These are phyloP conservation scores for Triticum turgidum DNA, from an alignment of 176 grass and related monocot genomes.

Conservation along the genomic window DNA sequence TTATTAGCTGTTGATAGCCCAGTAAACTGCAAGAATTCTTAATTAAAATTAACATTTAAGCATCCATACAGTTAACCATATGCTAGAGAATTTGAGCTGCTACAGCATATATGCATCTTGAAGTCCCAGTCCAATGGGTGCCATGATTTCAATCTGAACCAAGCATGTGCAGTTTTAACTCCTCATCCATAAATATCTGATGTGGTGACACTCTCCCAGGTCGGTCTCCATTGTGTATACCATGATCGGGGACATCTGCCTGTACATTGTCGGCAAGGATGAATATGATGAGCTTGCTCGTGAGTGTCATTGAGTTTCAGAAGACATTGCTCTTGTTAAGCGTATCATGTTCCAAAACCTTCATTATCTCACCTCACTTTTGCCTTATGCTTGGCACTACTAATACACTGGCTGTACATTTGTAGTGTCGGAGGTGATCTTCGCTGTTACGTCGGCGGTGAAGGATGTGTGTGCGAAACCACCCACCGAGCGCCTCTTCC, in stretches of 20 bases:
- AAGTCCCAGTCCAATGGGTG: background rate
- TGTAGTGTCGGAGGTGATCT: slow-evolving; percentile 86
- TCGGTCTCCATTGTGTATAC: slow-evolving; percentile 95
- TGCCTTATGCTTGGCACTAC: background rate
- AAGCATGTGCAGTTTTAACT: background rate
- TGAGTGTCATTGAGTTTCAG: slow-evolving; percentile 39
- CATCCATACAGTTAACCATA: background rate
- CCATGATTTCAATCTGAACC: background rate
- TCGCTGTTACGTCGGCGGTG: slow-evolving; percentile 83
- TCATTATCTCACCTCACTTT: background rate
- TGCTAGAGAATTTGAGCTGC: background rate
- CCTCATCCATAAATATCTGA: background rate
- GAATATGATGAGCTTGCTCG: slow-evolving; percentile 96
- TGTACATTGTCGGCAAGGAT: slow-evolving; percentile 97
- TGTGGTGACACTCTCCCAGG: slow-evolving; percentile 27
- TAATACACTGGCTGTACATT: background rate
- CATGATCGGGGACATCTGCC: slow-evolving; percentile 79
- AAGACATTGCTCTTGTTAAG: background rate
- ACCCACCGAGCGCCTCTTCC: slow-evolving; percentile 80
- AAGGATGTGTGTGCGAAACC: slow-evolving; percentile 91
- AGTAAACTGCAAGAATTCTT: background rate
- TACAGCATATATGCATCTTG: background rate
- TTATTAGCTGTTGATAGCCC: background rate
- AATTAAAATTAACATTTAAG: background rate
- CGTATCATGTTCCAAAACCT: background rate